Evolutionary conservation across 1,139 yeast genomes (phyloP).

Genomic region (Saccharomyces hybrid): DNA sequence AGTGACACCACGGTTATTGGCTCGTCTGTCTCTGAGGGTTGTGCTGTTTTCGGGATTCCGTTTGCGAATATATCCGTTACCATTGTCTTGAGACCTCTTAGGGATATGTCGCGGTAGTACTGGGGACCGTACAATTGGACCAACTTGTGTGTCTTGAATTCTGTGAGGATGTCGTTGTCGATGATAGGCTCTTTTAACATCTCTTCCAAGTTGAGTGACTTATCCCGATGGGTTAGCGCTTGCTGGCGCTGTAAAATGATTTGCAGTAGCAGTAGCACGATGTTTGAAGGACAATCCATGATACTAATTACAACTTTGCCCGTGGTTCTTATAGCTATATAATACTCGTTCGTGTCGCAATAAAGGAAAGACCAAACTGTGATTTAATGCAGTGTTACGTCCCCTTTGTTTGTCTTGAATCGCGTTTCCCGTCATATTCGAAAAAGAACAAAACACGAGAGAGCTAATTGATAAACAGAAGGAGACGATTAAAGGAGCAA

Average conservation of each 20-base stretch:
- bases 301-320: not conserved
- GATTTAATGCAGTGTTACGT: not conserved
- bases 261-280: conserved; percentile 25
- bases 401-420: not conserved
- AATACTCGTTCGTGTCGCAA: not conserved
- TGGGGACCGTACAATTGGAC: conserved; percentile 23
- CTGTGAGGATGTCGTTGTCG: conserved; percentile 18
- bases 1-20: conserved; percentile 20
- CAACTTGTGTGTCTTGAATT: conserved; percentile 21
- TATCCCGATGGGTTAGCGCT: conserved; percentile 17
- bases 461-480: not conserved
- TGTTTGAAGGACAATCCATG: conserved; percentile 17
- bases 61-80: conserved; percentile 19
- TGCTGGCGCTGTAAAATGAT: conserved; percentile 27
- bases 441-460: not conserved
- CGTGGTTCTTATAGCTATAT: not conserved
- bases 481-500: not conserved
- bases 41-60: conserved; percentile 10
- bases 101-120: conserved; percentile 11
- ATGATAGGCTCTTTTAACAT: conserved; percentile 24
- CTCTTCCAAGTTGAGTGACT: conserved; percentile 13
- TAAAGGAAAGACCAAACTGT: not conserved
- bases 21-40: conserved; percentile 3
- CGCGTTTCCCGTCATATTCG: not conserved
- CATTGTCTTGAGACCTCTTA: conserved; percentile 18